Evolutionary conservation across 1,139 yeast genomes (phyloP), one percentile per base, ranked within the genome.

Genomic region (Scheffersomyces segobiensis): DNA sequence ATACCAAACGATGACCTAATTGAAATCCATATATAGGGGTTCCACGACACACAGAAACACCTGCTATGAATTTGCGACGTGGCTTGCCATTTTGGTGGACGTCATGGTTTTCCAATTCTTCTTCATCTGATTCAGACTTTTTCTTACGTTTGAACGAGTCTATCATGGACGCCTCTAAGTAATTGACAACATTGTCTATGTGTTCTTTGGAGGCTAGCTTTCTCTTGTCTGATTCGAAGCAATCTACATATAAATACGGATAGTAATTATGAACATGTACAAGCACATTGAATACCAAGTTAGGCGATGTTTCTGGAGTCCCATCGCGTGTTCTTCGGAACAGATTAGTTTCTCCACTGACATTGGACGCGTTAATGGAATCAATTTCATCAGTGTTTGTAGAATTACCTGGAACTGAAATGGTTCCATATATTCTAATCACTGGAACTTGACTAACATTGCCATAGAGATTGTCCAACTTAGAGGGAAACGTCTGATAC

Each of bases 21-120:
- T 85, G 86, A 69, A 83, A 93, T 0, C 98, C 98, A 70, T 95
- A 95, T 56, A 93, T 88, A 0, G 97, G 95, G 0, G 85, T 79
- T 0, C 89, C 98, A 63, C 87, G 87, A 57, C 96, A 63, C 0
- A 91, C 71, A 0, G 87, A 78, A 0, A 93, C 83, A 55, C 84
- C 81, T 0, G 97, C 91, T 51, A 95, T 81, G 68, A 81, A 90
- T 52, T 74, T 62, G 66, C 79, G 65, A 62, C 22, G 64, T 57
- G 57, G 65, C 66, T 57, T 65, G 64, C 50, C 49, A 52, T 53
- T 54, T 52, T 19, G 47, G 22, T 19, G 17, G 48, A 49, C 56
- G 21, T 46, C 53, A 20, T 57, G 58, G 12, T 56, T 57, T 50
- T 60, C 65, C 26, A 56, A 50, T 46, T 57, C 59, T 14, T 60